Evolutionary conservation across 805 yeast species (phyloP).

Genomic region (Priceomyces haplophilus): DNA sequence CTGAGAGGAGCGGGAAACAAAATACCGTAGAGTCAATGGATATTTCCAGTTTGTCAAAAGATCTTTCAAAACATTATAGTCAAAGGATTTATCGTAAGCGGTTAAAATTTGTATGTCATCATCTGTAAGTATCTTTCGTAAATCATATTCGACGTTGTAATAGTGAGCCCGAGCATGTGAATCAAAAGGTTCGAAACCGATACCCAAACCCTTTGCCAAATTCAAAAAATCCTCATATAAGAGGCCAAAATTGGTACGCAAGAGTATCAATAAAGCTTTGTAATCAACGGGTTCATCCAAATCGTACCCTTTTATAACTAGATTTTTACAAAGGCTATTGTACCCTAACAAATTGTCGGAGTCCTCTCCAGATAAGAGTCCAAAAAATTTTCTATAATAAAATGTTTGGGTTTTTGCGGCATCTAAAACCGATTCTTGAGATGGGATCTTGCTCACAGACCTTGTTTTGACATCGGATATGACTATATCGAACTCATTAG

Average conservation of each 20-base stretch:
- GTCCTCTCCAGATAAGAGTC: slow-evolving; percentile 24
- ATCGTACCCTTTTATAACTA: slow-evolving; percentile 44
- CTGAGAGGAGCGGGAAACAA: slow-evolving; percentile 56
- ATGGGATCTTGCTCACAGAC: slow-evolving; percentile 40
- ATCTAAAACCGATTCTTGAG: slow-evolving; percentile 45
- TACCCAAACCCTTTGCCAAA: slow-evolving; percentile 43
- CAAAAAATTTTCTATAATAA: slow-evolving; percentile 53
- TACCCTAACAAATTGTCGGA: slow-evolving; percentile 30
- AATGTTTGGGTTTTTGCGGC: slow-evolving; percentile 58
- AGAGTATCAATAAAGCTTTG: slow-evolving; percentile 34
- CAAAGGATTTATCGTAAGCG: slow-evolving; percentile 17
- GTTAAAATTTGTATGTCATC: slow-evolving; percentile 10
- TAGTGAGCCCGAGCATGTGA: slow-evolving; percentile 6
- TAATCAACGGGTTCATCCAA: slow-evolving; percentile 48
- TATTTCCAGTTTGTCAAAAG: slow-evolving; percentile 45
- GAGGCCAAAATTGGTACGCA: slow-evolving; percentile 32
- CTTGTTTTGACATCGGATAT: slow-evolving; percentile 63
- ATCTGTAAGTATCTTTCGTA: slow-evolving; percentile 5
- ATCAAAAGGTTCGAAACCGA: slow-evolving; percentile 45
- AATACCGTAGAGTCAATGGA: slow-evolving; percentile 54
- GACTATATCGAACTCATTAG: slow-evolving; percentile 12
- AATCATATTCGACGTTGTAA: slow-evolving; percentile 1
- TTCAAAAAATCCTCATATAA: slow-evolving; percentile 42
- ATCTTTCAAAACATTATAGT: slow-evolving; percentile 20
- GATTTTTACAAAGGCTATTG: slow-evolving; percentile 44